Evolutionary conservation across 805 yeast genomes (phyloP).

Genomic region (Maudiozyma serrabonitensis): DNA sequence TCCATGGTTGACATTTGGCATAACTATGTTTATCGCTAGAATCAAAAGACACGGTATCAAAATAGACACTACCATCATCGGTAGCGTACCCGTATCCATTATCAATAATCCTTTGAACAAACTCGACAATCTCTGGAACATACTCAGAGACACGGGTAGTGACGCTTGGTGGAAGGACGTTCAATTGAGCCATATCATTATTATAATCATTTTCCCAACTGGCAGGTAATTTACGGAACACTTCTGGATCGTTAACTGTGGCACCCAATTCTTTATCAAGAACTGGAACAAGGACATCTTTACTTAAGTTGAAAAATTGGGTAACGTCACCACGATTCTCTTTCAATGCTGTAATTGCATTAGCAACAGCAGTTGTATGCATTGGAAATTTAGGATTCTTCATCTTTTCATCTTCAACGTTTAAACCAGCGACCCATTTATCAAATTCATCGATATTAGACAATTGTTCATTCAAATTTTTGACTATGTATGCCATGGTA

Average conservation of each 20-base stretch:
- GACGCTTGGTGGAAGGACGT: conserved; percentile 74
- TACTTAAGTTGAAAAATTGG: conserved; percentile 38
- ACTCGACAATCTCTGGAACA: conserved; percentile 81
- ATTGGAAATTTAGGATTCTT: conserved; percentile 79
- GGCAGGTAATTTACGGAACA: conserved; percentile 74
- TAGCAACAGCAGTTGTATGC: conserved; percentile 63
- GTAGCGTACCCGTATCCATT: conserved; percentile 83
- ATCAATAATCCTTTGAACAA: conserved; percentile 61
- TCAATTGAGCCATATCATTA: conserved; percentile 74
- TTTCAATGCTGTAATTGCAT: conserved; percentile 32
- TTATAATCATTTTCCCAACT: conserved; percentile 84
- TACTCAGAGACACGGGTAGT: conserved; percentile 94
- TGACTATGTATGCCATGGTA: conserved; percentile 39
- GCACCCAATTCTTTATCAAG: conserved; percentile 69
- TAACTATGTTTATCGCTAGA: conserved; percentile 61
- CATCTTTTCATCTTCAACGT: conserved; percentile 40
- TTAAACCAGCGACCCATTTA: conserved; percentile 42
- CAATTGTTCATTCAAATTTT: conserved; percentile 37
- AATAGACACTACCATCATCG: conserved; percentile 88
- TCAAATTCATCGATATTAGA: conserved; percentile 31
- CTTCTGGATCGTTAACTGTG: conserved; percentile 70
- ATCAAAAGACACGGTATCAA: conserved; percentile 81
- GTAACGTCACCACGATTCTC: conserved; percentile 12
- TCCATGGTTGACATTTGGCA: conserved; percentile 98
- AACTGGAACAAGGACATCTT: conserved; percentile 65